Base-by-base conservation (phyloP, 1,139 yeast genomes). In the Casaregolazyma lundiana region DNA sequence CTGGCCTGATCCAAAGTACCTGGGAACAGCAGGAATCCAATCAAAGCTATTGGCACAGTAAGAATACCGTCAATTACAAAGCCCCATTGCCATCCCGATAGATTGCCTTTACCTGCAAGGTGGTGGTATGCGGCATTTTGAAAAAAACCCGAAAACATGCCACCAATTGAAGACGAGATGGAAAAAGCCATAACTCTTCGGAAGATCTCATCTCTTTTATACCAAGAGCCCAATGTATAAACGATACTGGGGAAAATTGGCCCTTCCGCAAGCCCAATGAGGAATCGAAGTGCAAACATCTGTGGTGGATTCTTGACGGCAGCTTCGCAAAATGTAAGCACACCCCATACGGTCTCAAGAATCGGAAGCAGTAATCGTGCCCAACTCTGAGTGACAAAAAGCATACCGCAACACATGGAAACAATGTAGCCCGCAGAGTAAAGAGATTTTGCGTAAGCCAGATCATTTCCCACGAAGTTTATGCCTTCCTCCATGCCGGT, bases 11-110 rank as follows among this genome's bases (percentile, higher is more conserved):
- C 53, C 1, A 90, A 89, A 26, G 85, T 80, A 41, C 89, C 90
- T 1, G 92, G 92, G 52, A 82, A 70, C 50, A 74, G 58, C 55
- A 76, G 72, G 54, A 80, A 73, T 0, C 90, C 90, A 50, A 79
- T 63, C 18, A 83, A 21, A 11, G 84, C 88, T 45, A 84, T 78
- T 0, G 80, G 80, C 26, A 75, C 61, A 2, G 80, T 70, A 40
- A 78, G 67, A 13, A 72, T 62, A 3, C 78, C 80, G 54, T 77
- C 81, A 51, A 77, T 67, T 18, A 77, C 68, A 50, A 76, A 77
- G 56, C 76, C 68, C 78, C 80, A 75, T 54, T 74, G 72, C 71
- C 78, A 77, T 5, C 67, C 73, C 52, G 53, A 59, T 35, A 51
- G 57, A 15, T 60, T 63, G 45, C 65, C 68, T 4, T 61, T 63